A percentile compares a stretch with the other conserved stretches of the same genome.
Evolutionary conservation across 352 stramenopile genomes (phyloP).

Genomic region (Aphanomyces cochlioides): DNA sequence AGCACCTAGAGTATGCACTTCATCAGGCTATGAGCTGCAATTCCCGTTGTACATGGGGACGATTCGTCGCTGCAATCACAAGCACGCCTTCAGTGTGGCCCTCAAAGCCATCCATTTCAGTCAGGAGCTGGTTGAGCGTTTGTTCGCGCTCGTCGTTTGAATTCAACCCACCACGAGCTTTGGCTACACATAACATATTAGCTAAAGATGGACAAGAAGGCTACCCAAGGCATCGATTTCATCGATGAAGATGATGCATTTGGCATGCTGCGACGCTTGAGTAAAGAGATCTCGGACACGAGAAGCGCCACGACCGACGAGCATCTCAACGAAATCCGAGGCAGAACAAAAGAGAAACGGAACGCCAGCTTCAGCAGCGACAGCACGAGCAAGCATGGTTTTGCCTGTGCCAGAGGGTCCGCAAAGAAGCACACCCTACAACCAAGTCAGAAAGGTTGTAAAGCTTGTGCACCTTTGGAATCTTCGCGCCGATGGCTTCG

Average conservation of each 20-base stretch:
- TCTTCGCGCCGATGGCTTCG: slow-evolving; percentile 88
- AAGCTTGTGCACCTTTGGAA: slow-evolving; percentile 53
- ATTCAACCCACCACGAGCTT: slow-evolving; percentile 79
- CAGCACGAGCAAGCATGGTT: slow-evolving; percentile 90
- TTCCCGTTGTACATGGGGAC: slow-evolving; percentile 59
- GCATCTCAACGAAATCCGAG: slow-evolving; percentile 98
- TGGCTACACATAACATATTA: slow-evolving; percentile 35
- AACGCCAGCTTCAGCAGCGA: slow-evolving; percentile 91
- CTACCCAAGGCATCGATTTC: slow-evolving; percentile 92
- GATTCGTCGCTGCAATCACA: slow-evolving; percentile 96
- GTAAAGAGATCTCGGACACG: slow-evolving; percentile 93
- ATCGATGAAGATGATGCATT: slow-evolving; percentile 98
- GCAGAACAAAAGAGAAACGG: slow-evolving; percentile 94
- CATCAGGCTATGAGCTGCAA: background rate
- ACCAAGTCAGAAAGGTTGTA: background rate
- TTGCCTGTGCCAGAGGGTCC: slow-evolving; percentile 93
- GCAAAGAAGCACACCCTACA: slow-evolving; percentile 87
- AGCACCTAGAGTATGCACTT: slow-evolving; percentile 54
- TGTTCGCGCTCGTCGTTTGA: slow-evolving; percentile 95
- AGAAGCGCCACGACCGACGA: slow-evolving; percentile 91
- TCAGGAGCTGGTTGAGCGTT: slow-evolving; percentile 92
- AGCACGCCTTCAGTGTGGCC: slow-evolving; percentile 91
- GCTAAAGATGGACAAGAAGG: slow-evolving; percentile 26
- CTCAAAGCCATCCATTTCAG: slow-evolving; percentile 87
- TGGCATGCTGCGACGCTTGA: slow-evolving; percentile 90